Evolutionary conservation across 2,329 filamentous ascomycete genomes (phyloP).

Genomic region (Cercospora citrullina): DNA sequence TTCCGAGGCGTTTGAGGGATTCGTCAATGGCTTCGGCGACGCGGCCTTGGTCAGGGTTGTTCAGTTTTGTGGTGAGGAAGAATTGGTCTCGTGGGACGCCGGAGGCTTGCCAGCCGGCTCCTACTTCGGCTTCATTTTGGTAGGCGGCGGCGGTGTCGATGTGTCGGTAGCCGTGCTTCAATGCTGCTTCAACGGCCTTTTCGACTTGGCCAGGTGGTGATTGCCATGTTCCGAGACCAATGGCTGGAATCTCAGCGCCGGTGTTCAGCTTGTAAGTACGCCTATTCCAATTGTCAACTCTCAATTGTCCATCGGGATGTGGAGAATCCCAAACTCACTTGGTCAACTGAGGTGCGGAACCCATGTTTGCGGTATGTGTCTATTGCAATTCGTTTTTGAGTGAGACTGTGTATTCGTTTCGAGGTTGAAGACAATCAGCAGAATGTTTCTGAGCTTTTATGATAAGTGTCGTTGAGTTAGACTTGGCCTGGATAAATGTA

Average conservation of each 20-base stretch:
- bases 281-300: slow-evolving; percentile 7
- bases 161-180: slow-evolving; percentile 60
- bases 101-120: slow-evolving; percentile 67
- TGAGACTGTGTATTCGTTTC: neutral
- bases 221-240: slow-evolving; percentile 80
- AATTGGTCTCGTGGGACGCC: slow-evolving; percentile 66
- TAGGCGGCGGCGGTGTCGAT: slow-evolving; percentile 74
- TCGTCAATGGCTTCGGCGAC: slow-evolving; percentile 62
- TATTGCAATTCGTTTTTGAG: neutral
- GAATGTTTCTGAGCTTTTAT: neutral
- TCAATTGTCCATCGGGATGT: neutral
- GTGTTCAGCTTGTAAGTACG: slow-evolving; percentile 56
- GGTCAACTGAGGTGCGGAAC: slow-evolving; percentile 47
- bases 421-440: neutral
- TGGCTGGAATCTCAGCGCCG: slow-evolving; percentile 71
- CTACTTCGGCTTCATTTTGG: slow-evolving; percentile 74
- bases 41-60: slow-evolving; percentile 75
- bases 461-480: slow-evolving; percentile 12
- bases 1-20: slow-evolving; percentile 61
- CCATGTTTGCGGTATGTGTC: slow-evolving; percentile 15
- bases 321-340: slow-evolving; percentile 6
- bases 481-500: slow-evolving; percentile 11
- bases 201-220: slow-evolving; percentile 68
- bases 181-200: slow-evolving; percentile 67
- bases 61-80: slow-evolving; percentile 79